Conservation (phyloP, 257 asterid genomes). For the Rauvolfia tetraphylla region DNA sequence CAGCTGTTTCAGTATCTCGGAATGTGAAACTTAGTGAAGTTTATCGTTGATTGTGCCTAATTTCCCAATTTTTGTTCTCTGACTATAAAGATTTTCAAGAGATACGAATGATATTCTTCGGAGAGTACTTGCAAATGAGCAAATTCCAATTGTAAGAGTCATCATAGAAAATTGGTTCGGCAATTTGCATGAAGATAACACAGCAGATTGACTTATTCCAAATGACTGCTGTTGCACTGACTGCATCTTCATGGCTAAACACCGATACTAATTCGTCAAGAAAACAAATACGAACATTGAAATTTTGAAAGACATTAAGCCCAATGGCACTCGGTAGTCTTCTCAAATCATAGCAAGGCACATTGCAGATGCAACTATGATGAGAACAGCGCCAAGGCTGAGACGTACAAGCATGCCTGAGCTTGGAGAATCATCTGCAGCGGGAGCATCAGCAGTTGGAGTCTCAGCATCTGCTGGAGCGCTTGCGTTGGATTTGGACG, state of each 20-base stretch:
- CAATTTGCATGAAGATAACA: background rate
- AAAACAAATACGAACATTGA: background rate
- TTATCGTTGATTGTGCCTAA: background rate
- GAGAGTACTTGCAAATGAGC: background rate
- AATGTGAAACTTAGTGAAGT: background rate
- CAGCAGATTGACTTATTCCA: background rate
- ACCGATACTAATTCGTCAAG: background rate
- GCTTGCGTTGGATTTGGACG: background rate
- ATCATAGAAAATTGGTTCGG: background rate
- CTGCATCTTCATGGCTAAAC: background rate
- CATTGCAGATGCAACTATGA: slow-evolving; percentile 4
- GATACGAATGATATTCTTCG: background rate
- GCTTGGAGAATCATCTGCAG: background rate
- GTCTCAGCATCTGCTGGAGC: slow-evolving; percentile 30
- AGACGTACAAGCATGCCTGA: background rate
- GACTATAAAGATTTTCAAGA: background rate
- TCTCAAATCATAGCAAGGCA: slow-evolving; percentile 15
- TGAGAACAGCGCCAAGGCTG: slow-evolving; percentile 5
- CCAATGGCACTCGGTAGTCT: background rate
- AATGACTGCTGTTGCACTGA: background rate
- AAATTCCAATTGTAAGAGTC: background rate
- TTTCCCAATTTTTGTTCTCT: background rate
- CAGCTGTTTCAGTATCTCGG: background rate
- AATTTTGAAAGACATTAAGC: background rate
- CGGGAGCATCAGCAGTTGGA: slow-evolving; percentile 23